These are phyloP conservation scores for Colletotrichum eremochloae DNA, from an alignment of 2,329 filamentous ascomycete genomes.

Conservation along the genomic window DNA sequence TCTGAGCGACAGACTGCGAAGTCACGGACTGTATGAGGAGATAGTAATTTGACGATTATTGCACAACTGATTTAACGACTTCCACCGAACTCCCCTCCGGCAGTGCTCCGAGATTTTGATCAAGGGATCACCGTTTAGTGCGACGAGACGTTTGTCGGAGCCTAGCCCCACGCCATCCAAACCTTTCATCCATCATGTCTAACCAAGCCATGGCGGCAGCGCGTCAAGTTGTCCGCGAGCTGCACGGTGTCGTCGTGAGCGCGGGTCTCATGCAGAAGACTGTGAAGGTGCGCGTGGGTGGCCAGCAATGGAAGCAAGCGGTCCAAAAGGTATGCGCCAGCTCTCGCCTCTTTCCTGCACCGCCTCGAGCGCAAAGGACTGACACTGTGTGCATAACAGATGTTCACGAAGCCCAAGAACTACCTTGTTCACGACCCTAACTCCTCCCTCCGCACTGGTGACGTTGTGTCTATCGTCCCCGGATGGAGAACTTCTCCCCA, in stretches of 20 bases:
- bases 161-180: not conserved
- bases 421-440: constrained; percentile 85
- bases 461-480: constrained; percentile 78
- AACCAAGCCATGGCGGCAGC: constrained; percentile 51
- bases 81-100: not conserved
- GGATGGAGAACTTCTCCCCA: constrained; percentile 74
- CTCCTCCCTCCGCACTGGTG: constrained; percentile 78
- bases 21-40: not conserved
- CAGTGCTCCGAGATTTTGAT: not conserved
- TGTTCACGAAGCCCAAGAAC: constrained; percentile 73
- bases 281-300: constrained; percentile 81
- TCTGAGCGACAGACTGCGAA: not conserved
- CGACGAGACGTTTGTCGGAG: not conserved
- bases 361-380: not conserved
- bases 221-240: constrained; percentile 62
- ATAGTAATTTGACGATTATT: not conserved
- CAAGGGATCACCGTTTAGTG: not conserved
- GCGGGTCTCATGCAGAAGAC: constrained; percentile 84
- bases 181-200: constrained; percentile 53
- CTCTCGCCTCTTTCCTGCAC: not conserved
- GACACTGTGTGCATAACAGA: constrained; percentile 55
- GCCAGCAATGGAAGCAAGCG: constrained; percentile 74
- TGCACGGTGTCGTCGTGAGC: constrained; percentile 80
- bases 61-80: not conserved
- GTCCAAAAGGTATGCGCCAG: constrained; percentile 40